Conservation (phyloP, 352 stramenopile genomes). For the Pythium inflatum region DNA sequence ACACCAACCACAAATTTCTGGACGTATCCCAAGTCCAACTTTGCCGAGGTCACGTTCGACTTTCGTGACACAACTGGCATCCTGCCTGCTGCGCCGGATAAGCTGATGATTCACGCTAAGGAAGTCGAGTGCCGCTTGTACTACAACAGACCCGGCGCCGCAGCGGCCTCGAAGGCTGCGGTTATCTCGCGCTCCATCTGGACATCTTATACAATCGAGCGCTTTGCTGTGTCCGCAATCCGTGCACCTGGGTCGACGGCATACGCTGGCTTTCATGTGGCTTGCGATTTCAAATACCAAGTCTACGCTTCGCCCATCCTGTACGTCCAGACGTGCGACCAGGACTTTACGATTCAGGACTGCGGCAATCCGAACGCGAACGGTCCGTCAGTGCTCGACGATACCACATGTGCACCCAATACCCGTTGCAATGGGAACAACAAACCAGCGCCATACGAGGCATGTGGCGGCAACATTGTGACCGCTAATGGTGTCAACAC, state of each 20-base stretch:
- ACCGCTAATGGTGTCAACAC: not conserved
- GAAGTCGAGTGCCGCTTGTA: not conserved
- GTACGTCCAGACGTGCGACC: not conserved
- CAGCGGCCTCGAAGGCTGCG: not conserved
- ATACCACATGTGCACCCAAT: not conserved
- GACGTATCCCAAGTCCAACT: not conserved
- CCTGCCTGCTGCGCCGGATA: not conserved
- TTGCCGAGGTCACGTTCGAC: not conserved
- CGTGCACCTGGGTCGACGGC: not conserved
- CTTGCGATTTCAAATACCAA: not conserved
- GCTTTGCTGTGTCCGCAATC: not conserved
- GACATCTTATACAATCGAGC: too few relatives aligned
- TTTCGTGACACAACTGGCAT: not conserved
- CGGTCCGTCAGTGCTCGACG: not conserved
- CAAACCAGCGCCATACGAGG: not conserved
- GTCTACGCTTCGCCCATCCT: not conserved
- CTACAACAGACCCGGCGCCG: not conserved
- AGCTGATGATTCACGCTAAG: not conserved
- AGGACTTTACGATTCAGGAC: not conserved
- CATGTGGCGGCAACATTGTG: not conserved
- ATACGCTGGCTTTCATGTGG: not conserved
- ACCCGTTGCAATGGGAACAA: too few relatives aligned
- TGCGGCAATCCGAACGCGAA: not conserved
- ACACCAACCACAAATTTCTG: not conserved
- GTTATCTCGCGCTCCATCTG: too few relatives aligned